Percentiles rank a stretch among this genome's conserved stretches.
These are phyloP conservation scores for Tolypocladium amazonense DNA, from an alignment of 2,329 filamentous ascomycete genomes.

Conservation along the genomic window DNA sequence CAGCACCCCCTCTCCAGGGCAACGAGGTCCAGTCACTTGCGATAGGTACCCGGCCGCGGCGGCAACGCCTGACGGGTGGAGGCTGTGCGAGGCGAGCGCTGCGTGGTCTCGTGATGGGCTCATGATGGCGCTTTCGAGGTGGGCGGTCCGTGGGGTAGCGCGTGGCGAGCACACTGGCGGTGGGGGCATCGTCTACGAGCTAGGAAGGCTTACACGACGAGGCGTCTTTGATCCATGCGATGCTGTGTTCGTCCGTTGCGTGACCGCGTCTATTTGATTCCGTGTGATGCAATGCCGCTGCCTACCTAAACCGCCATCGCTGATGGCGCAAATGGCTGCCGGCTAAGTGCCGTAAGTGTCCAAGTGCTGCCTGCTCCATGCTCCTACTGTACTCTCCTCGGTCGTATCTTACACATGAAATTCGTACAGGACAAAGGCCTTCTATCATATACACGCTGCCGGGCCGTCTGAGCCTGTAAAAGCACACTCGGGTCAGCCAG, in stretches of 20 bases:
- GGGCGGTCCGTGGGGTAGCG: background rate
- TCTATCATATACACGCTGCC: constrained; percentile 4
- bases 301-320: background rate
- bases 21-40: background rate
- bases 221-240: background rate
- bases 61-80: background rate
- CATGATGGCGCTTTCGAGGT: background rate
- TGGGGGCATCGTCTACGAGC: background rate
- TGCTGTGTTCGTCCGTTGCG: background rate
- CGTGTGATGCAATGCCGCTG: background rate
- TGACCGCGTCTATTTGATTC: background rate
- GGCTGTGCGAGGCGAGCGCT: background rate
- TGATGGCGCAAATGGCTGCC: background rate
- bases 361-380: background rate
- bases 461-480: constrained; percentile 5
- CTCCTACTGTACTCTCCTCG: background rate
- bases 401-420: background rate
- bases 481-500: background rate
- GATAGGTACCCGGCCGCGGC: background rate
- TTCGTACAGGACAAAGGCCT: background rate
- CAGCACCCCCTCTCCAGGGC: too few species aligned
- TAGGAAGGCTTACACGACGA: background rate
- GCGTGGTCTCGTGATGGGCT: background rate
- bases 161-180: background rate
- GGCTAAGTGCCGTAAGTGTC: background rate